Base-by-base conservation (phyloP, 1,284 basidiomycete genomes). In the Omphalotus olearius region DNA sequence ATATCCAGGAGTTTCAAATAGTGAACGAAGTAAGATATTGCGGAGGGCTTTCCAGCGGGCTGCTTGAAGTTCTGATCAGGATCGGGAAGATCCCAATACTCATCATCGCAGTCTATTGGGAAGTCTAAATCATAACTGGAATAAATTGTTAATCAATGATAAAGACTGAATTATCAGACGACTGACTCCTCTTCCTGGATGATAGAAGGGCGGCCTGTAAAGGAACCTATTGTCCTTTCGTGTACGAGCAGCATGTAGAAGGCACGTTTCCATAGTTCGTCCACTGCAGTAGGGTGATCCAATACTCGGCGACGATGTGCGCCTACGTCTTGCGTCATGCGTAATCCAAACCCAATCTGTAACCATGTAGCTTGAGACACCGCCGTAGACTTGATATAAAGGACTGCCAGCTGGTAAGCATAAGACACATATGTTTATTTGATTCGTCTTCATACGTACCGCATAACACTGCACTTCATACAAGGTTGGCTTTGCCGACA, bases 31-130 rank as follows among this genome's bases (percentile, higher is more conserved):
- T 71, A 81, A 0, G 77, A 59, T 4, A 85, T 71, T 2, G 65
- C 65, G 1, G 80, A 78, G 1, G 80, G 78, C 57, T 72, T 73
- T 6, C 69, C 73, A 4, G 67, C 59, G 0, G 86, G 86, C 59
- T 81, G 79, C 50, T 71, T 62, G 59, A 80, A 81, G 14, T 64
- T 69, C 28, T 64, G 54, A 5, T 71, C 62, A 16, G 70, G 70
- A 45, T 75, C 71, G 0, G 71, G 62, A 51, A 65, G 62, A 25
- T 74, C 73, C 85, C 85, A 88, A 59, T 79, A 85, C 59, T 87
- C 86, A 61, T 91, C 88, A 57, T 88, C 83, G 26, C 84, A 80
- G 41, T 82, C 80, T 1, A 82, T 66, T 0, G 86, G 85, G 20
- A 79, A 72, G 38, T 85, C 83, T 7, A 86, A 68, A 60, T 91